Evolutionary conservation across 2,329 filamentous ascomycete species (phyloP), one percentile per base, ranked within the genome.

Genomic region (Paecilomyces fulvus): DNA sequence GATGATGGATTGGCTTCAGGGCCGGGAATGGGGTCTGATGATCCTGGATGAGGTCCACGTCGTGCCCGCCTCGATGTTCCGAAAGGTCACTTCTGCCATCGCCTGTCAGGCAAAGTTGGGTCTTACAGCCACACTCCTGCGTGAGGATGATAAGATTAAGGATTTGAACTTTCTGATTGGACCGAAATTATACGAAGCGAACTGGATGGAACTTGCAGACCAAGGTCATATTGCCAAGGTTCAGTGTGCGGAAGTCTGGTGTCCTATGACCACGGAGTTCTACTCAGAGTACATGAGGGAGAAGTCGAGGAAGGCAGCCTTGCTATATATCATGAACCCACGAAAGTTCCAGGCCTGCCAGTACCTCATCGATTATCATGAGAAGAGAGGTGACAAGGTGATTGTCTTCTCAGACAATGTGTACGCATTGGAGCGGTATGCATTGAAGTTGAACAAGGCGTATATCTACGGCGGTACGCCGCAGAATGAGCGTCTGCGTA

Each of bases 361-460:
- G 70, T 97, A 94, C 68, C 80, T 99, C n/a, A 97, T 99, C 69
- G 89, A 97, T 71, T 97, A 95, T 68, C 94, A 99, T 72, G 92
- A 97, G 73, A 86, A 85, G 55, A 84, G 94, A 59, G 92, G 94
- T 30, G 94, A 97, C 77, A 97, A 97, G 74, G 91, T 97, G 64
- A 97, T 97, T 61, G 92, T 99, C 49, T 97, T 97, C 72, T 96
- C 91, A 0, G 94, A 99, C 72, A 96, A 97, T 63, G 90, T 99
- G 46, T 97, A 94, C 67, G 92, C 94, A 0, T 78, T 99, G 30
- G 84, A 92, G 63, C 83, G 86, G 46, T 96, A 97, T 67, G 92
- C 94, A 3, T 79, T 84, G 25, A 92, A 91, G 63, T 78, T 97
- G 37, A 83, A 83, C 51, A 96, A 96, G 70, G 88, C 89, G 0